Conservation (phyloP, 768 basidiomycete species). For the Leccinum rimulosum region DNA sequence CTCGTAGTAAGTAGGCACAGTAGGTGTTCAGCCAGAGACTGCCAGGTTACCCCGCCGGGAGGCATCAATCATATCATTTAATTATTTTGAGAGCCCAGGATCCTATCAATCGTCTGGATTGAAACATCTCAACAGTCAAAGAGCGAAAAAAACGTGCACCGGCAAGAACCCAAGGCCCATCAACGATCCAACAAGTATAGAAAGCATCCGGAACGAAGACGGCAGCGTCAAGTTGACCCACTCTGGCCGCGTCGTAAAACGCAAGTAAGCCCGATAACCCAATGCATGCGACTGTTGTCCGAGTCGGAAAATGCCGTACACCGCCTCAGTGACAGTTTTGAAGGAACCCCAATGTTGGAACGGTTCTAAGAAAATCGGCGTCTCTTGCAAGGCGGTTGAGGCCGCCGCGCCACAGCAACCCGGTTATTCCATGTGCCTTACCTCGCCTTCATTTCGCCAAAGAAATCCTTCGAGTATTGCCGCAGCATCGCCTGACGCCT, state of each 20-base stretch:
- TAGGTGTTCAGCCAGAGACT: background rate
- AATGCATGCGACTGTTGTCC: constrained; percentile 6
- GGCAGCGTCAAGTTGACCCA: constrained; percentile 30
- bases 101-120: no score
- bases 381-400: constrained; percentile 18
- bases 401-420: background rate
- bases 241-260: constrained; percentile 15
- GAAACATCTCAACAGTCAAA: background rate
- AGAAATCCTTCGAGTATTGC: constrained; percentile 21
- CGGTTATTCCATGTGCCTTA: constrained; percentile 9
- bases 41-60: no score
- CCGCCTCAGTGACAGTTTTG: background rate
- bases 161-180: constrained; percentile 28
- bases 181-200: constrained; percentile 29
- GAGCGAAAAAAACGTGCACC: background rate
- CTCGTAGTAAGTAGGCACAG: no score
- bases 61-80: no score
- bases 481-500: constrained; percentile 26
- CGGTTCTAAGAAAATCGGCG: constrained; percentile 18
- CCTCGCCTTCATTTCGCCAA: constrained; percentile 26
- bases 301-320: constrained; percentile 8
- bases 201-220: constrained; percentile 34
- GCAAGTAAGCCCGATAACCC: constrained; percentile 4
- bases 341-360: background rate
- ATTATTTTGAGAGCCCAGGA: no score